A percentile compares a stretch with the other conserved stretches of the same genome.
These are phyloP conservation scores for Fonsecaea multimorphosa DNA, from an alignment of 2,329 filamentous ascomycete genomes.

Conservation along the genomic window DNA sequence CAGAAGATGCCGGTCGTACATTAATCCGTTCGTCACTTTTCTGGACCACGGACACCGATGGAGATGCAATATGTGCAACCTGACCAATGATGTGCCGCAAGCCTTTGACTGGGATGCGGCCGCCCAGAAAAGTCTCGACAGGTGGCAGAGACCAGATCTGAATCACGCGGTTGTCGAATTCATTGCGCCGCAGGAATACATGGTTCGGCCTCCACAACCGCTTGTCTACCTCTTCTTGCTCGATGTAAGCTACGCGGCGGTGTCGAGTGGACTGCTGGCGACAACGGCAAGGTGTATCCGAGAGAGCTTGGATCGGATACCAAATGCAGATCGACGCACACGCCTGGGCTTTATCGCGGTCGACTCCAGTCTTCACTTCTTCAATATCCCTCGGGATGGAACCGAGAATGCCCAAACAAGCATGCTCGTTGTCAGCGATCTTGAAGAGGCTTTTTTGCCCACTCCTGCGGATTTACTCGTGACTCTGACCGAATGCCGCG, in stretches of 20 bases:
- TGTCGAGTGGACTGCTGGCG: conserved; percentile 87
- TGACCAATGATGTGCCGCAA: conserved; percentile 98
- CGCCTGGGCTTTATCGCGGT: conserved; percentile 94
- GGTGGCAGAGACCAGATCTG: conserved; percentile 89
- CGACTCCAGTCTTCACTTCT: conserved; percentile 94
- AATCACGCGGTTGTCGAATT: conserved; percentile 98
- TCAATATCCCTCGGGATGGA: conserved; percentile 86
- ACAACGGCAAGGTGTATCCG: conserved; percentile 92
- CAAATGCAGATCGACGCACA: conserved; percentile 93
- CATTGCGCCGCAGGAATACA: conserved; percentile 97
- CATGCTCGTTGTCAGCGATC: conserved; percentile 92
- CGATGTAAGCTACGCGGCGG: conserved; percentile 88
- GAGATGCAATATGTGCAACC: conserved; percentile 99
- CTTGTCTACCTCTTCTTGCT: conserved; percentile 95
- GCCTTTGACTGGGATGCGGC: conserved; percentile 98
- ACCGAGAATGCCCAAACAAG: conserved; percentile 83
- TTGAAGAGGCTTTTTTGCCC: conserved; percentile 95
- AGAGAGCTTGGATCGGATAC: conserved; percentile 94
- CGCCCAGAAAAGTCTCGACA: conserved; percentile 85
- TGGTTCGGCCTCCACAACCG: conserved; percentile 96
- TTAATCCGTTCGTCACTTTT: conserved; percentile 97
- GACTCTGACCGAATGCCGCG: conserved; percentile 83
- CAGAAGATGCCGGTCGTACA: conserved; percentile 93
- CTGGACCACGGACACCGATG: conserved; percentile 96
- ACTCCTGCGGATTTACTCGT: conserved; percentile 91